These are phyloP conservation scores for Podaxis rugospora DNA, from an alignment of 768 basidiomycete species.

Conservation along the genomic window DNA sequence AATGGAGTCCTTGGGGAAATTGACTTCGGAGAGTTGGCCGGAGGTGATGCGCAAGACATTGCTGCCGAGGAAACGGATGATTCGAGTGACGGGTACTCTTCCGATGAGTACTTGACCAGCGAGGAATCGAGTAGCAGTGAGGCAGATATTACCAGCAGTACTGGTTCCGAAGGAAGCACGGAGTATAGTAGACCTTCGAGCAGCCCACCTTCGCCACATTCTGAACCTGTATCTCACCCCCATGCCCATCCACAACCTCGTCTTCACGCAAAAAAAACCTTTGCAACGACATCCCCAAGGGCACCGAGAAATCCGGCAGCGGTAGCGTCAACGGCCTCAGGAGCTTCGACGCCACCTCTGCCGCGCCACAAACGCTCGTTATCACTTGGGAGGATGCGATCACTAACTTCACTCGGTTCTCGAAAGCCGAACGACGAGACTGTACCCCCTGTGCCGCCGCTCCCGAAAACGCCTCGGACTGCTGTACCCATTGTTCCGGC, in stretches of 20 bases:
- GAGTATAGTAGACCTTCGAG: constrained; percentile 10
- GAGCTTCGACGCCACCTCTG: constrained; percentile 14
- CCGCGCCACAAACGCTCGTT: constrained; percentile 31
- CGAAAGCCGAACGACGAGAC: constrained; percentile 24
- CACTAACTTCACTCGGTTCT: constrained; percentile 28
- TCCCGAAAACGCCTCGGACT: constrained; percentile 27
- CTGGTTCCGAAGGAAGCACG: constrained; percentile 24
- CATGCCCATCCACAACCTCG: constrained; percentile 10
- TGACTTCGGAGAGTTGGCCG: constrained; percentile 73
- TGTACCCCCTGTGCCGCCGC: constrained; percentile 34
- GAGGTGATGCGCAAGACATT: constrained; percentile 76
- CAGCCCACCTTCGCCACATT: neutral
- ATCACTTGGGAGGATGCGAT: constrained; percentile 44
- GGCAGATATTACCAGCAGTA: constrained; percentile 15
- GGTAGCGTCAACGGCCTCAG: neutral
- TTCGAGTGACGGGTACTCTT: constrained; percentile 37
- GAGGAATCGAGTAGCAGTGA: constrained; percentile 16
- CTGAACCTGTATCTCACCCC: neutral
- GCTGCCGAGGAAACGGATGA: constrained; percentile 69
- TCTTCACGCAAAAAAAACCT: constrained; percentile 8
- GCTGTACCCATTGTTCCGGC: constrained; percentile 2
- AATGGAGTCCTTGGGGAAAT: constrained; percentile 79
- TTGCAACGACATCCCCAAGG: neutral
- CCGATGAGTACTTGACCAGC: constrained; percentile 36
- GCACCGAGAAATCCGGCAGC: constrained; percentile 7